Percentiles rank a stretch among this genome's conserved stretches.
phyloP scores from a whole-genome alignment of 495 filamentous ascomycete genomes.

The Annulohypoxylon stygium region DNA sequence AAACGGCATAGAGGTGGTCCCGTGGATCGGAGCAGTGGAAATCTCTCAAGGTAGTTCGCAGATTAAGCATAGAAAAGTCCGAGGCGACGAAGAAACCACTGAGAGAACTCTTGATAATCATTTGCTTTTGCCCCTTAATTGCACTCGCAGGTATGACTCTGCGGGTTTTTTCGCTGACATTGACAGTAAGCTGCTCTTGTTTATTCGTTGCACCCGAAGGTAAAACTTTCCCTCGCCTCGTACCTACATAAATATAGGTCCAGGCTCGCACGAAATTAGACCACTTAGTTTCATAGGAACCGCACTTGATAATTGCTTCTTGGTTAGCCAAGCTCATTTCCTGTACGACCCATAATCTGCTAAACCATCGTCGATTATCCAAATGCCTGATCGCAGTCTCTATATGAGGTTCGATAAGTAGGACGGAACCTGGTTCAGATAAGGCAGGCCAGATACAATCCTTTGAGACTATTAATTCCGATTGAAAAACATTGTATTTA shows the following conservation, averaged over 20 bases:
- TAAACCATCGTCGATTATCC: conserved; percentile 30
- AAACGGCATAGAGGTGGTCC: conserved; percentile 29
- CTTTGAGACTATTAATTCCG: not conserved
- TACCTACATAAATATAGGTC: not conserved
- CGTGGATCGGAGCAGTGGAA: conserved; percentile 21
- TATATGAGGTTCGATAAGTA: not conserved
- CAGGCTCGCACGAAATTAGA: conserved; percentile 21
- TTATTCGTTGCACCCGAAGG: too few species aligned
- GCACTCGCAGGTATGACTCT: too few species aligned
- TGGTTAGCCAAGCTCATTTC: conserved; percentile 31
- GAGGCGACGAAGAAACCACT: not conserved
- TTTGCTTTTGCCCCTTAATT: not conserved
- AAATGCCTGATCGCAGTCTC: conserved; percentile 16
- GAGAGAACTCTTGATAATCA: not conserved
- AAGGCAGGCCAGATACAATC: not conserved
- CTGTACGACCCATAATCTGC: conserved; percentile 39
- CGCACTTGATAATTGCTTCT: conserved; percentile 32
- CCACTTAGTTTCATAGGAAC: conserved; percentile 19
- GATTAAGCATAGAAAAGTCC: not conserved
- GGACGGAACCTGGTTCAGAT: not conserved
- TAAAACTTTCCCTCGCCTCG: too few species aligned
- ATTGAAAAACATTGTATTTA: not conserved
- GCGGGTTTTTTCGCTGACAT: too few species aligned
- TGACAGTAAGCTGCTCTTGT: too few species aligned
- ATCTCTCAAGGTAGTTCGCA: not conserved